Base-by-base conservation (phyloP, 805 yeast genomes). In the Wickerhamomyces bovis region DNA sequence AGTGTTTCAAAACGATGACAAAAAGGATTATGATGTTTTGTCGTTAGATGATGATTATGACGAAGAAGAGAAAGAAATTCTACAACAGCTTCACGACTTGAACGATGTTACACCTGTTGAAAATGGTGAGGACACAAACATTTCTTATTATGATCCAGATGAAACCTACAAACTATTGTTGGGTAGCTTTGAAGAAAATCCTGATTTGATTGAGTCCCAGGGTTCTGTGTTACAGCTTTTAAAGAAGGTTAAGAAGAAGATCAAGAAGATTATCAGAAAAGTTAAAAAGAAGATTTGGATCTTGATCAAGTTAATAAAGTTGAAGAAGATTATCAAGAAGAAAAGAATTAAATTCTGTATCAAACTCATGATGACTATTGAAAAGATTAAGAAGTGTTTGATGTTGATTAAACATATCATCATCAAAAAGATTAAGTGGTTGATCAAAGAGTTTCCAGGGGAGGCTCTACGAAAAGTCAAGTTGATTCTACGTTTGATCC, bases 391-490 rank as follows among this genome's bases (percentile, higher is more conserved):
- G 38, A 45, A 50, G 43, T 44, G 46, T 4, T 12, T 49, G 38
- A 43, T 36, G 26, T 47, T 56, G 38, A 53, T 57, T 8, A 52
- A 47, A 20, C 39, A 39, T 7, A 36, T 50, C 38, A 36, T 53
- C 13, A 45, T 48, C n/a, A 56, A 54, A 26, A 42, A 47, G 23
- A 54, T 58, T 20, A 40, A 21, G 15, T 46, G 30, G 21, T 28
- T 49, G 20, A 51, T 56, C 13, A 55, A 44, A 25, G 46, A 49
- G 4, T 43, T 56, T 6, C 61, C 62, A 2, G 50, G 21, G 22
- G 57, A 58, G 20, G 41, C 52, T 4, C 38, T 54, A 8, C 46
- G 55, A 53, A 52, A 55, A 30, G 38, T 54, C 16, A 55, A 55
- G 39, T 39, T 50, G 2, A 39, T 53, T 7, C 39, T 55, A 18